Percentiles rank a stretch among this genome's conserved stretches.
Conservation (phyloP, 495 filamentous ascomycete genomes). For the Tuber borchii region DNA sequence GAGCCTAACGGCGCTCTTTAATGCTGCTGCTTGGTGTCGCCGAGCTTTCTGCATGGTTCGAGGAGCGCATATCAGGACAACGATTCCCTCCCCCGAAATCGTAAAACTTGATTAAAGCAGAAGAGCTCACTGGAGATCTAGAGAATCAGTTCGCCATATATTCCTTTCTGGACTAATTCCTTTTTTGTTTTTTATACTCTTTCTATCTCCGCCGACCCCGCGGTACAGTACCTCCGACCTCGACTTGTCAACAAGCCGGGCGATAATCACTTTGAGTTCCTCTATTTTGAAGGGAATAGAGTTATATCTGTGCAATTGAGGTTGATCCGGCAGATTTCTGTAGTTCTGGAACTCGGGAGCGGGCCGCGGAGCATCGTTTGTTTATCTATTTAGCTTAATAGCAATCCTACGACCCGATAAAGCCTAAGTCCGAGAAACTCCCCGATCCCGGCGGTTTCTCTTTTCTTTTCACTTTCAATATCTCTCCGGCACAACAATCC, state of each 20-base stretch:
- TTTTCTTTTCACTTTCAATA: background rate
- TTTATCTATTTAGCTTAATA: background rate
- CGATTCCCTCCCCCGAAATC: background rate
- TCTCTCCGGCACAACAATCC: conserved; percentile 12
- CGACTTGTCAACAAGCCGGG: background rate
- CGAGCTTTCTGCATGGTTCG: background rate
- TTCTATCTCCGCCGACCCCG: conserved; percentile 6
- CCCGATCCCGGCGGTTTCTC: background rate
- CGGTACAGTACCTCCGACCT: background rate
- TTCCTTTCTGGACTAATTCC: background rate
- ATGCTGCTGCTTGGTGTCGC: background rate
- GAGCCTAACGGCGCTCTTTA: background rate
- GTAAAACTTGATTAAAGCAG: background rate
- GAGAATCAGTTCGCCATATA: background rate
- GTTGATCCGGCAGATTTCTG: conserved; percentile 9
- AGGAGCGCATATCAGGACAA: background rate
- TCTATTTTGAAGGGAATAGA: conserved; percentile 18
- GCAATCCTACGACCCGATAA: background rate
- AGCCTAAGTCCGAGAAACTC: background rate
- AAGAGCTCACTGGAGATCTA: background rate
- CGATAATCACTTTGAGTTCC: background rate
- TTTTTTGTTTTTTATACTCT: background rate
- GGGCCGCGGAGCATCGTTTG: background rate
- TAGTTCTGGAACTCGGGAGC: conserved; percentile 9
- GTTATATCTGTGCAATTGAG: conserved; percentile 12